These are phyloP conservation scores for Oryza glumipatula DNA, from an alignment of 176 grass and related monocot species.

Conservation along the genomic window DNA sequence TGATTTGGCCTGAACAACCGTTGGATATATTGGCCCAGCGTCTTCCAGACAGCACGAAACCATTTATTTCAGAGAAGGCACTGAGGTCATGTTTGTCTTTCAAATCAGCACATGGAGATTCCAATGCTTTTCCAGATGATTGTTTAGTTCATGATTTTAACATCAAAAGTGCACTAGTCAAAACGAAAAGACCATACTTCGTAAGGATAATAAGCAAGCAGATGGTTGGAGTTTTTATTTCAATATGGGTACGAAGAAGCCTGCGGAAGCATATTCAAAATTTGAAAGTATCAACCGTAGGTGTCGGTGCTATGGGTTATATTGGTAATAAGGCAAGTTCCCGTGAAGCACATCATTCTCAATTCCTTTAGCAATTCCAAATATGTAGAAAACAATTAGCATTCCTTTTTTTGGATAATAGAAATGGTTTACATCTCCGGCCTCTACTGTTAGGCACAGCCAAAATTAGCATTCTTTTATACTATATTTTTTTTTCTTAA, in stretches of 20 bases:
- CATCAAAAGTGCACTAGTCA: slow-evolving; percentile 38
- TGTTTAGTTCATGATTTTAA: slow-evolving; percentile 54
- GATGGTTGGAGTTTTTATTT: slow-evolving; percentile 92
- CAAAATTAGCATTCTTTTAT: neutral
- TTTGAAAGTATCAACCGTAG: slow-evolving; percentile 88
- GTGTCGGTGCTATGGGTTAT: slow-evolving; percentile 93
- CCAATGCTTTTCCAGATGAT: slow-evolving; percentile 45
- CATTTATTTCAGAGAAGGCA: slow-evolving; percentile 45
- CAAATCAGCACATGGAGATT: slow-evolving; percentile 58
- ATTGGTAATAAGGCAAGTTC: slow-evolving; percentile 90
- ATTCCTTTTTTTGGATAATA: neutral
- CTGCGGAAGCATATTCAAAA: slow-evolving; percentile 90
- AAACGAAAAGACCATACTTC: slow-evolving; percentile 73
- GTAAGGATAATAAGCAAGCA: slow-evolving; percentile 98
- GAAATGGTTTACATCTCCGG: neutral
- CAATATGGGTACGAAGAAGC: slow-evolving; percentile 91
- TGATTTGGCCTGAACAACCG: slow-evolving; percentile 91
- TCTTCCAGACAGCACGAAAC: slow-evolving; percentile 40
- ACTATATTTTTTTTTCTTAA: too few relatives aligned
- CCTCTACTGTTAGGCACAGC: neutral
- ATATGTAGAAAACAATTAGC: neutral
- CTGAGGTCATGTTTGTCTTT: slow-evolving; percentile 62
- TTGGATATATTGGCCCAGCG: slow-evolving; percentile 65
- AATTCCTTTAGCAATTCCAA: neutral
- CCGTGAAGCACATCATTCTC: slow-evolving; percentile 9